These are phyloP conservation scores for Neurospora tetrasperma DNA, from an alignment of 495 filamentous ascomycete species.

Conservation along the genomic window DNA sequence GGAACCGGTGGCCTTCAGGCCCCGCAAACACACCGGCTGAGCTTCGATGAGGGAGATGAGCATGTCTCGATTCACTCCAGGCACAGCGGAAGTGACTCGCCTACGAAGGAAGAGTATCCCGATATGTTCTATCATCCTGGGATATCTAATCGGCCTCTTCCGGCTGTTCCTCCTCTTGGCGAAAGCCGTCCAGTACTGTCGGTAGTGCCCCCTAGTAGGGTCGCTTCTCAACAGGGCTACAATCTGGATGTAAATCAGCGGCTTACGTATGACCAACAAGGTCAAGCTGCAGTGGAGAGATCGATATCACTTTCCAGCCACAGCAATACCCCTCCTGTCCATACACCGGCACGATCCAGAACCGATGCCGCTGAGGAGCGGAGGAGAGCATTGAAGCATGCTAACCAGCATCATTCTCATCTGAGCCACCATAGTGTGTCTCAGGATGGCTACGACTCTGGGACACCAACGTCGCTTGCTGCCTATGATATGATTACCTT, in stretches of 20 bases:
- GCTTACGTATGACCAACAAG: constrained; percentile 17
- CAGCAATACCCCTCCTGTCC: constrained; percentile 66
- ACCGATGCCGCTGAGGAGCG: constrained; percentile 74
- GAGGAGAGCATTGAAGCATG: constrained; percentile 48
- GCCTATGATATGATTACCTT: constrained; percentile 61
- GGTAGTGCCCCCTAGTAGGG: constrained; percentile 22
- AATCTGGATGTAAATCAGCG: constrained; percentile 32
- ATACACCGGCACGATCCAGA: constrained; percentile 79
- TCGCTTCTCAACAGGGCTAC: constrained; percentile 28
- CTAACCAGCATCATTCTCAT: constrained; percentile 42
- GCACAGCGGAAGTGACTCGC: constrained; percentile 47
- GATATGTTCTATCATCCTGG: constrained; percentile 94
- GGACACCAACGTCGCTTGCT: constrained; percentile 42
- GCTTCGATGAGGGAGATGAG: constrained; percentile 94
- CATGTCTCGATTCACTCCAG: constrained; percentile 40
- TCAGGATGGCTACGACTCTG: constrained; percentile 40
- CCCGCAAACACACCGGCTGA: constrained; percentile 60
- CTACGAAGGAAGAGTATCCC: constrained; percentile 55
- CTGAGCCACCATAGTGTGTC: constrained; percentile 34
- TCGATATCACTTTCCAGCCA: constrained; percentile 78
- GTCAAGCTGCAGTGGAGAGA: constrained; percentile 57
- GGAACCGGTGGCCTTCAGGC: constrained; percentile 78
- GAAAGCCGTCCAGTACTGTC: constrained; percentile 29
- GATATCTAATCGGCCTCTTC: constrained; percentile 59
- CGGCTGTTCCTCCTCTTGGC: constrained; percentile 55